A percentile compares a stretch with the other conserved stretches of the same genome.
These are phyloP conservation scores for Plasmodium adleri DNA, from an alignment of 169 alveolate species.

Conservation along the genomic window DNA sequence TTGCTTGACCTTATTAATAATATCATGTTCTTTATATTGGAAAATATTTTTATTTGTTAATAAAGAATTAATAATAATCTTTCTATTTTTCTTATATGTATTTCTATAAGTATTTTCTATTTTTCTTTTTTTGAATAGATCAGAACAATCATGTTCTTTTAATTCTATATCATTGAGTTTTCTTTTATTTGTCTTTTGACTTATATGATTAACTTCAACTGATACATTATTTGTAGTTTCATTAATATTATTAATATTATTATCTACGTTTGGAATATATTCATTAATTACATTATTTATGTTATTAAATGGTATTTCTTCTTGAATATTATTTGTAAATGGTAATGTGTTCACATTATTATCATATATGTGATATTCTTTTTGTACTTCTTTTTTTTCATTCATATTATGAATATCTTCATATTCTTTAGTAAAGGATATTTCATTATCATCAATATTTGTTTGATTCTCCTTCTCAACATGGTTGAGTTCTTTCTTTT, in stretches of 20 bases:
- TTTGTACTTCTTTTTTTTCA: background rate
- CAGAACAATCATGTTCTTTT: slow-evolving; percentile 8
- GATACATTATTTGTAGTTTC: no score
- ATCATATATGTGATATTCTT: background rate
- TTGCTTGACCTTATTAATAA: slow-evolving; percentile 55
- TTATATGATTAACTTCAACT: background rate
- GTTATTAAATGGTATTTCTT: no score
- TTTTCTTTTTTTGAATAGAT: slow-evolving; percentile 60
- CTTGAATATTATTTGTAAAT: no score
- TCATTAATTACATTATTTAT: no score
- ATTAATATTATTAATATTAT: no score
- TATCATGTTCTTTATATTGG: slow-evolving; percentile 57
- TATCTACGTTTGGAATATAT: no score
- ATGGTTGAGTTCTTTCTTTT: background rate
- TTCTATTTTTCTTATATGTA: slow-evolving; percentile 62
- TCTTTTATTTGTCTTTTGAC: background rate
- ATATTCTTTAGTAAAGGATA: background rate
- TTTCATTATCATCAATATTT: background rate
- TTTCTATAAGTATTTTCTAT: slow-evolving; percentile 47
- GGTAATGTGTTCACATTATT: no score
- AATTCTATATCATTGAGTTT: background rate
- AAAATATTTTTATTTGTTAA: slow-evolving; percentile 30
- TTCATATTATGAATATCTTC: background rate
- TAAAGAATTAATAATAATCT: slow-evolving; percentile 31
- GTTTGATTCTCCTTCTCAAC: background rate